phyloP scores from a whole-genome alignment of 1,139 yeast species.

The Yamadazyma epiphylla region DNA sequence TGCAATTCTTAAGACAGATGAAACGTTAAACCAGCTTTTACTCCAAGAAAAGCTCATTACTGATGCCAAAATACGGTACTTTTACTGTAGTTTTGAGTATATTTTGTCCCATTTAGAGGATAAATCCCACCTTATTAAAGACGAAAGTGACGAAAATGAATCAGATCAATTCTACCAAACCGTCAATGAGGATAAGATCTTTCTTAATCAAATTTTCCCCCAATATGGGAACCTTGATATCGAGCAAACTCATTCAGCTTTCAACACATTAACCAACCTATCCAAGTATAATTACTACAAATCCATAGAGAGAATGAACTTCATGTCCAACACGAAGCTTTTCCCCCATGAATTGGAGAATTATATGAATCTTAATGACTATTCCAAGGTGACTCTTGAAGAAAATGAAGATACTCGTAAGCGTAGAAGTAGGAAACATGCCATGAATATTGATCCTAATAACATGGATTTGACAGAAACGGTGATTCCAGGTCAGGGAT shows the following conservation, averaged over 20 bases:
- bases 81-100: constrained; percentile 24
- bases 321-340: constrained; percentile 25
- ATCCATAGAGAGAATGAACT: constrained; percentile 13
- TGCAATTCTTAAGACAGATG: constrained; percentile 17
- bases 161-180: constrained; percentile 1
- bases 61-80: constrained; percentile 19
- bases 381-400: constrained; percentile 17
- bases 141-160: constrained; percentile 2
- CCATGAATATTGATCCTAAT: constrained; percentile 37
- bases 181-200: constrained; percentile 19
- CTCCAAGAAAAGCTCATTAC: constrained; percentile 17
- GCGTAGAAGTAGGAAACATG: constrained; percentile 26
- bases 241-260: constrained; percentile 32
- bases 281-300: constrained; percentile 39
- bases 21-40: constrained; percentile 21
- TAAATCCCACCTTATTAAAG: constrained; percentile 12
- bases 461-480: constrained; percentile 36
- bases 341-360: constrained; percentile 29
- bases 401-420: constrained; percentile 13
- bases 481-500: constrained; percentile 45
- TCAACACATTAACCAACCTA: constrained; percentile 30
- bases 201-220: constrained; percentile 40
- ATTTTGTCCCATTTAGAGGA: constrained; percentile 19
- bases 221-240: constrained; percentile 34
- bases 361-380: constrained; percentile 25